phyloP scores from a whole-genome alignment of 257 asterid genomes.

The Coffea canephora region DNA sequence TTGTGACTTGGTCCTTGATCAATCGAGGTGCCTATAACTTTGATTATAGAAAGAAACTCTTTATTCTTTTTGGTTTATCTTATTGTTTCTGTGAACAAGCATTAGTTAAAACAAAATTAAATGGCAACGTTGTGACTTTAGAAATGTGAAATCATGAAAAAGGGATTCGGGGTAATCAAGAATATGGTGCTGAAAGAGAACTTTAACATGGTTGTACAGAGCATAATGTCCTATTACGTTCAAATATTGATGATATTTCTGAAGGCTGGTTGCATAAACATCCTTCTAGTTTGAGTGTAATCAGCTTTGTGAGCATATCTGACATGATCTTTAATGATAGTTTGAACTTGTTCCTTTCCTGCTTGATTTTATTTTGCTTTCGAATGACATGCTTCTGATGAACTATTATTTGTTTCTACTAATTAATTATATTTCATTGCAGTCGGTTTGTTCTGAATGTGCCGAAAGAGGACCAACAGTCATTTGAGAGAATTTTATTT shows the following conservation, averaged over 20 bases:
- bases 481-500: constrained; percentile 95
- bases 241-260: background rate
- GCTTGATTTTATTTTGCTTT: background rate
- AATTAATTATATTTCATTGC: constrained; percentile 27
- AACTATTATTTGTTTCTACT: background rate
- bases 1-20: background rate
- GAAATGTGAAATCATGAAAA: background rate
- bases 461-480: constrained; percentile 96
- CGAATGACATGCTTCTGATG: background rate
- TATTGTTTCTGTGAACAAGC: background rate
- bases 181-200: background rate
- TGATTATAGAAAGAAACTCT: background rate
- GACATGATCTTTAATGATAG: background rate
- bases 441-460: constrained; percentile 97
- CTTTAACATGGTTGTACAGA: background rate
- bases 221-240: too few species aligned
- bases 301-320: background rate
- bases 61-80: too few species aligned
- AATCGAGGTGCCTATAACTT: background rate
- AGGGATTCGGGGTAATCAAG: background rate
- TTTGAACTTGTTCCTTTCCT: background rate
- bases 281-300: background rate
- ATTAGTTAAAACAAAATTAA: background rate
- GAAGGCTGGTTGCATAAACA: background rate
- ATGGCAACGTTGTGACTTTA: background rate